Base-by-base conservation (phyloP, 805 yeast species). In the Clavispora vitiphila region DNA sequence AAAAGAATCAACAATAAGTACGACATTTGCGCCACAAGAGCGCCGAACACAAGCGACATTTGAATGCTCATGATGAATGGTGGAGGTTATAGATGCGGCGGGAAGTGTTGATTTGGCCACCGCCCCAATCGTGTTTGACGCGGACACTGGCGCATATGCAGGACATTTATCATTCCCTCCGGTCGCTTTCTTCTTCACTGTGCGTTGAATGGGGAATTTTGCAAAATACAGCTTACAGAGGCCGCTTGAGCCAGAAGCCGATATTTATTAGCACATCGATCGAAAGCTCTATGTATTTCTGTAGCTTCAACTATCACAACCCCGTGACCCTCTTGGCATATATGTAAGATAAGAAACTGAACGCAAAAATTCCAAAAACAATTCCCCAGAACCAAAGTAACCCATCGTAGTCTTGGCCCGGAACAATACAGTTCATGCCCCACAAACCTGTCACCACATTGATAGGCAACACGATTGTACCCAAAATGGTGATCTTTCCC, bases 381-480 rank as follows among this genome's bases (percentile, higher is more conserved):
- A 70, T 70, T 3, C 65, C 57, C 54, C 60, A 67, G 48, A 70
- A 70, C 75, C 75, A 70, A 15, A 56, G 50, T 41, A 70, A 55
- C 2, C 72, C 71, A 11, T 55, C 63, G 32, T 57, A 53, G 23
- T 60, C 70, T 60, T 91, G 98, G 0, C 99, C 99, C 0, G 99
- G 99, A 26, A 93, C 99, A 9, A 87, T 55, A 50, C 93, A 95
- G 66, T 93, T 93, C 99, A 93, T 93, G 42, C 99, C 99, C 98
- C 98, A 93, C 36, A 93, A 67, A 16, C 99, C 99, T 0, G 99
- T 93, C 18, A 93, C 83, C 41, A 93, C 87, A 58, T 93, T 93
- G 77, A 93, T 78, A 3, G 99, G 99, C 44, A 93, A 69, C 16
- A 93, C 96, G 42, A 93, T 87, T 0, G 98, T 88, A 75, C 98